phyloP scores from a whole-genome alignment of 2,329 filamentous ascomycete species.

The Corynespora cassiicola region DNA sequence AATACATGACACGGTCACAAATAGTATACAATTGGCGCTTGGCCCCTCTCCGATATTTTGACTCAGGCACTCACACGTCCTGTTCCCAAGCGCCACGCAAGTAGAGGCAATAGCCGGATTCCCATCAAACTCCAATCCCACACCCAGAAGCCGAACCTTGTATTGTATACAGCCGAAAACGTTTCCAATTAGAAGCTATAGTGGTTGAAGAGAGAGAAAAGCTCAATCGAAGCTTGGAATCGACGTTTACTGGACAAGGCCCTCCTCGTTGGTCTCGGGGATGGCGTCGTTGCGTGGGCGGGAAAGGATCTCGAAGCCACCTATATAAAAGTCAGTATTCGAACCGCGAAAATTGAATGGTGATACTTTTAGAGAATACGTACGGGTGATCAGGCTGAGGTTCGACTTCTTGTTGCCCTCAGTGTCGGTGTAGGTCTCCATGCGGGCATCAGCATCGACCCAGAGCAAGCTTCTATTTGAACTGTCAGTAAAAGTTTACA shows the following conservation, averaged over 20 bases:
- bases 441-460: constrained; percentile 80
- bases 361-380: constrained; percentile 44
- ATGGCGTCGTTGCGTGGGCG: constrained; percentile 29
- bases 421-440: constrained; percentile 65
- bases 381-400: constrained; percentile 82
- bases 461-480: constrained; percentile 73
- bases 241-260: constrained; percentile 37
- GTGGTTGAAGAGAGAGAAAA: constrained; percentile 1
- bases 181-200: constrained; percentile 6
- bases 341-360: constrained; percentile 6
- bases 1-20: constrained; percentile 25
- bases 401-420: constrained; percentile 71
- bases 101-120: background rate
- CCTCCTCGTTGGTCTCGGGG: constrained; percentile 37
- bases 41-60: no score
- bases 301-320: constrained; percentile 42
- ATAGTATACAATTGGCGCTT: constrained; percentile 38
- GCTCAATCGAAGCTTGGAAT: constrained; percentile 14
- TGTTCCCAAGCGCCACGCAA: constrained; percentile 14
- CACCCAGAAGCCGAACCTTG: no score
- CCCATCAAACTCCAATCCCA: background rate
- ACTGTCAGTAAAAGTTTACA: constrained; percentile 3
- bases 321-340: constrained; percentile 19
- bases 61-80: no score
- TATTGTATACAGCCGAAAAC: no score